Evolutionary conservation across 73 alveolate genomes (phyloP).

Genomic region (Paramecium sonneborni): DNA sequence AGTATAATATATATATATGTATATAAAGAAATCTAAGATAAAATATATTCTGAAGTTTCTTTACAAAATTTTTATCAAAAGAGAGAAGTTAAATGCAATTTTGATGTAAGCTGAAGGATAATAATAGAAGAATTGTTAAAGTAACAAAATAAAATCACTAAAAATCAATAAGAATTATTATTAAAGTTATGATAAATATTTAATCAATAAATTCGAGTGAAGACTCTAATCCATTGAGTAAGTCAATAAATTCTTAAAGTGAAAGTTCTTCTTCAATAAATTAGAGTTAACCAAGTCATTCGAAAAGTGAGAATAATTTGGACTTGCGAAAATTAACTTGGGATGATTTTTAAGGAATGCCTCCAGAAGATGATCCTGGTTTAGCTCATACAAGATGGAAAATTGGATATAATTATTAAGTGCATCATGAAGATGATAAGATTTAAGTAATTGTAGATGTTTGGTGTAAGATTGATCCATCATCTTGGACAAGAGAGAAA

Average conservation of each 20-base stretch:
- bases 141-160: too few species aligned
- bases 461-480: conserved; percentile 53
- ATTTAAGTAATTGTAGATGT: conserved; percentile 10
- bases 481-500: not conserved
- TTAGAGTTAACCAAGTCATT: not conserved
- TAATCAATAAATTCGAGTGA: not conserved
- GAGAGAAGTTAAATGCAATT: too few species aligned
- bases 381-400: conserved; percentile 31
- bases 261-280: not conserved
- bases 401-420: conserved; percentile 43
- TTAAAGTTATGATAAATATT: not conserved
- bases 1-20: not conserved
- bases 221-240: not conserved
- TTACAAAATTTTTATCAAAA: too few species aligned
- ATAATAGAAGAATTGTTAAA: too few species aligned
- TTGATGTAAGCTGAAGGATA: too few species aligned
- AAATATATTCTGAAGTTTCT: too few species aligned
- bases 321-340: conserved; percentile 48
- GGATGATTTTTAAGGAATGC: conserved; percentile 52
- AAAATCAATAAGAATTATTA: too few species aligned
- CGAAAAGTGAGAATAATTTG: not conserved
- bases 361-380: not conserved
- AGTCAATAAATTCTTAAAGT: not conserved
- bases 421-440: not conserved
- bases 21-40: too few species aligned